phyloP scores from a whole-genome alignment of 148 eudicot species.

The Spergularia marina region DNA sequence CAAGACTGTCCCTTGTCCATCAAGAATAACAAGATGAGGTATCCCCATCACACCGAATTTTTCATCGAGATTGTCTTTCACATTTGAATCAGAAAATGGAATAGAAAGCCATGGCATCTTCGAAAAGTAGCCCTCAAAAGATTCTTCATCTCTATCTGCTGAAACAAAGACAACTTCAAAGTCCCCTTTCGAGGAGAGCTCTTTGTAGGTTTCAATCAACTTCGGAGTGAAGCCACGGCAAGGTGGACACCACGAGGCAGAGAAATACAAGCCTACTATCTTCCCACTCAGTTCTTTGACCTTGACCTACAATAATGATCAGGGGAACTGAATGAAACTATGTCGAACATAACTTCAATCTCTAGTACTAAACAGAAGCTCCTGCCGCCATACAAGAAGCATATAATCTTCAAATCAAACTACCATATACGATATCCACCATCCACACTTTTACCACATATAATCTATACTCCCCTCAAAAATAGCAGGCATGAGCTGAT shows the following conservation, averaged over 20 bases:
- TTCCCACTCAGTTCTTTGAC: conserved; percentile 42
- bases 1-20: conserved; percentile 38
- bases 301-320: conserved; percentile 39
- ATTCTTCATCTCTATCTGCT: conserved; percentile 44
- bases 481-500: neutral
- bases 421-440: neutral
- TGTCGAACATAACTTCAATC: neutral
- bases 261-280: conserved; percentile 47
- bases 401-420: neutral
- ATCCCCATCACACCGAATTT: conserved; percentile 44
- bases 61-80: conserved; percentile 22
- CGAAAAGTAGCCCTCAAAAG: conserved; percentile 41
- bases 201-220: conserved; percentile 36
- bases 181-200: conserved; percentile 39
- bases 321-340: conserved; percentile 1
- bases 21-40: conserved; percentile 47
- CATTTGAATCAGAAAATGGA: conserved; percentile 41
- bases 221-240: conserved; percentile 51
- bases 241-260: conserved; percentile 62
- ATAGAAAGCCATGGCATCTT: conserved; percentile 64
- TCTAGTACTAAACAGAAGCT: no score
- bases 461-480: neutral
- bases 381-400: neutral
- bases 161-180: conserved; percentile 50
- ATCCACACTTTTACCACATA: neutral